These are phyloP conservation scores for Globisporangium echinulatum DNA, from an alignment of 352 stramenopile species.

Conservation along the genomic window DNA sequence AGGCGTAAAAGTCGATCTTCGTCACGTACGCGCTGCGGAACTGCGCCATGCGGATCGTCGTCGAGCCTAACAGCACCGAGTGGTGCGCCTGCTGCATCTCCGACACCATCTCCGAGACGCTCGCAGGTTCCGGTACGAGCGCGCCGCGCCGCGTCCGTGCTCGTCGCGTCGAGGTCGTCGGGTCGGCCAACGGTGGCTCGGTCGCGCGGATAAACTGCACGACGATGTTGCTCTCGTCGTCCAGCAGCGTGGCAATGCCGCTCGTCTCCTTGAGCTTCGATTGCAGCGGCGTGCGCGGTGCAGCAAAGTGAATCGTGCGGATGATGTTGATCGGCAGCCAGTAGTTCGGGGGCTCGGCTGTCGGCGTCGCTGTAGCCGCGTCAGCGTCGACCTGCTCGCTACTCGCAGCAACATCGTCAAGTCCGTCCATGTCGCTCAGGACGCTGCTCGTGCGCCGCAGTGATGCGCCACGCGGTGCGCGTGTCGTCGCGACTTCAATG, in stretches of 20 bases:
- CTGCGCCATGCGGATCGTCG: constrained; percentile 70
- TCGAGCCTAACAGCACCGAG: constrained; percentile 54
- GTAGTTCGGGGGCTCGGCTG: constrained; percentile 30
- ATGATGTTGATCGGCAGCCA: constrained; percentile 75
- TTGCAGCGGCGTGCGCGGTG: constrained; percentile 60
- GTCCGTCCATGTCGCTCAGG: constrained; percentile 15
- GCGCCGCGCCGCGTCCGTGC: constrained; percentile 33
- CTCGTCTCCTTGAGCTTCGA: constrained; percentile 76
- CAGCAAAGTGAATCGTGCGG: constrained; percentile 70
- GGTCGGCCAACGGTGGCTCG: constrained; percentile 64
- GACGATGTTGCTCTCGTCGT: constrained; percentile 63
- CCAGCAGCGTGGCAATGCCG: constrained; percentile 53
- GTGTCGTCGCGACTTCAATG: constrained; percentile 41
- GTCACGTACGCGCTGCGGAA: constrained; percentile 82
- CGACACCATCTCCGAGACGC: constrained; percentile 28
- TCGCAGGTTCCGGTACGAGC: constrained; percentile 20
- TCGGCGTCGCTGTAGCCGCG: constrained; percentile 12
- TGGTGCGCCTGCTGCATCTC: constrained; percentile 32
- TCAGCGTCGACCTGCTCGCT: constrained; percentile 4
- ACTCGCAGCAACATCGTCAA: constrained; percentile 8
- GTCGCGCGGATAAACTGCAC: constrained; percentile 75
- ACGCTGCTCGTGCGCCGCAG: constrained; percentile 30
- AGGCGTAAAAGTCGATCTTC: constrained; percentile 82
- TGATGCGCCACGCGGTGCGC: constrained; percentile 34
- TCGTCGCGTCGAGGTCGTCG: constrained; percentile 16